Evolutionary conservation across 1,284 basidiomycete genomes (phyloP), one percentile per base, ranked within the genome.

Genomic region (Paramarasmius palmivorus): DNA sequence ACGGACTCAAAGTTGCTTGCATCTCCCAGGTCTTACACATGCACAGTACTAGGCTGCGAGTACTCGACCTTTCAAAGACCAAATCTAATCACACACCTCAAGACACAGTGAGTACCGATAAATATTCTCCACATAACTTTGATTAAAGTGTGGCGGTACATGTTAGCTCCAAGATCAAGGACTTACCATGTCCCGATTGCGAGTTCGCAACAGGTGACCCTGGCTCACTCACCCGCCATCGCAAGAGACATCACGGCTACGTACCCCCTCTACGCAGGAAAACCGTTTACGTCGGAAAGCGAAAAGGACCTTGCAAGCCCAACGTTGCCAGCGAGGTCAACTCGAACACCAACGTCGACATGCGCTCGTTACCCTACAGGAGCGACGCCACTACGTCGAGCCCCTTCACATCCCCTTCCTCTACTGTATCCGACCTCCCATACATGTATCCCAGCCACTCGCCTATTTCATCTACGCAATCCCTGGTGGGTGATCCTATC

Each of bases 201-300:
- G 19, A 46, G 38, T 52, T 51, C 23, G 20, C 49, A 12, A 52
- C 54, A 10, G 41, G 42, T n/a, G 54, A 55, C 19, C 49, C 49
- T 3, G 23, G 42, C 10, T 55, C 54, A 6, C 26, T 55, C 20
- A 51, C 50, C 15, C 42, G 54, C 14, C 54, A 55, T n/a, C 34
- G 54, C 29, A 55, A 48, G 22, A 45, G 54, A 32, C 25, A 32
- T 14, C 54, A 55, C 40, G 49, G 40, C 26, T 52, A 55, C 42
- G 25, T 48, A n/a, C 52, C 52, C 38, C 46, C 34, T 35, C 35
- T 46, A 35, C 47, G 47, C 14, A 20, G 47, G 23, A 42, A 42
- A n/a, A n/a, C n/a, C n/a, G n/a, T n/a, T n/a, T n/a, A n/a, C n/a
- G n/a, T n/a, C n/a, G n/a, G n/a, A n/a, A n/a, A n/a, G n/a, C n/a